Evolutionary conservation across 2,329 filamentous ascomycete species (phyloP).

Genomic region (Colletotrichum musae): DNA sequence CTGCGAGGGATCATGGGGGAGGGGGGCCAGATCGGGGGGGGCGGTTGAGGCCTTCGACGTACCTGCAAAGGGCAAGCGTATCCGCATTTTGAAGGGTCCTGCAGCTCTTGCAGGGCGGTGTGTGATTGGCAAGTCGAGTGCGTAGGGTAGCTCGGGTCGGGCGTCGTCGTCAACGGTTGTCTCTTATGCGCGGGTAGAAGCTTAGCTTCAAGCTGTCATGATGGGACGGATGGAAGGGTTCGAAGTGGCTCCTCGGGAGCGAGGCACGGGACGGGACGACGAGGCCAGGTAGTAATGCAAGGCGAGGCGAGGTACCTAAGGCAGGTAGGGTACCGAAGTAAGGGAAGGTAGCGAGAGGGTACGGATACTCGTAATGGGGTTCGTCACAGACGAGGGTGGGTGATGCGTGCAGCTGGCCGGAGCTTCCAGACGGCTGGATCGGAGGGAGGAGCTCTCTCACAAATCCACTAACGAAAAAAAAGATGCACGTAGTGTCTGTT

Average conservation of each 20-base stretch:
- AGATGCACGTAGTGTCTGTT: conserved; percentile 17
- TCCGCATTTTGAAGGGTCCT: conserved; percentile 73
- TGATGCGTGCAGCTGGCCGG: conserved; percentile 35
- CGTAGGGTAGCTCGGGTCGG: conserved; percentile 19
- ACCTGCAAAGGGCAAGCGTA: conserved; percentile 92
- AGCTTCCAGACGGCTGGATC: conserved; percentile 34
- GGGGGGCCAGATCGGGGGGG: conserved; percentile 12
- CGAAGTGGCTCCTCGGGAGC: conserved; percentile 18
- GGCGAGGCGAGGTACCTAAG: neutral
- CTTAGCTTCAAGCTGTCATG: conserved; percentile 23
- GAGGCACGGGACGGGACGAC: neutral
- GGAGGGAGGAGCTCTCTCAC: conserved; percentile 29
- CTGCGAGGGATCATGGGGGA: conserved; percentile 19
- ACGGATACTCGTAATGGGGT: conserved; percentile 30
- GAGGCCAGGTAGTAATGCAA: neutral
- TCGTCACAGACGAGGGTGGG: conserved; percentile 36
- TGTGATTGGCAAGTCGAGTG: conserved; percentile 24
- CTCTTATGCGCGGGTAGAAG: conserved; percentile 11
- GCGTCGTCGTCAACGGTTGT: conserved; percentile 5
- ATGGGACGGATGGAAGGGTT: conserved; percentile 12
- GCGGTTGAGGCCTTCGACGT: conserved; percentile 49
- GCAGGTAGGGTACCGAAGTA: too few relatives aligned
- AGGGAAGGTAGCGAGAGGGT: conserved; percentile 9
- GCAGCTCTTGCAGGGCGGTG: conserved; percentile 28
- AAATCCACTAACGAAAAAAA: conserved; percentile 37